Conservation (phyloP, 129 eudicot genomes). For the Logfia minima region DNA sequence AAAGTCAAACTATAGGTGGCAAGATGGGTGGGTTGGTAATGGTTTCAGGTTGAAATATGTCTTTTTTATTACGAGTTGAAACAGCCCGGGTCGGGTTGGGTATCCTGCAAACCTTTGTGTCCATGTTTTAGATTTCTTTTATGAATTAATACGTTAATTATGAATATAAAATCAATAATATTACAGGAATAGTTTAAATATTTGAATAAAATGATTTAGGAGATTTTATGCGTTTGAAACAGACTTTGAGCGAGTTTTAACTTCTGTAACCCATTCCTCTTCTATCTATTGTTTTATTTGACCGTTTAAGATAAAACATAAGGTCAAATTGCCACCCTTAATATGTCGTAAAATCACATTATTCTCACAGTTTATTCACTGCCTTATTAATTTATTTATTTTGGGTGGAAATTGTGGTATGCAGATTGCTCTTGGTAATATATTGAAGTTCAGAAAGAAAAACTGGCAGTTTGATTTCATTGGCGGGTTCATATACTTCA, state of each 20-base stretch:
- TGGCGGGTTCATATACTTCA: constrained; percentile 92
- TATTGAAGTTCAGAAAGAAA: constrained; percentile 89
- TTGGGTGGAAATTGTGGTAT: constrained; percentile 10
- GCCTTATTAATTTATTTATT: background rate
- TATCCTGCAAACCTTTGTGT: too few species aligned
- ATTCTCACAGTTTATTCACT: background rate
- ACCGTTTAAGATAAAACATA: background rate
- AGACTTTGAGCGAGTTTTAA: background rate
- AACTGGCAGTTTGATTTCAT: constrained; percentile 98
- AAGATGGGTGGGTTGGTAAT: background rate
- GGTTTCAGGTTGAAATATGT: background rate
- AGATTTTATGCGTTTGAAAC: background rate
- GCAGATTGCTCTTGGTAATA: constrained; percentile 94
- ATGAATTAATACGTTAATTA: background rate
- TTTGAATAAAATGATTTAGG: background rate
- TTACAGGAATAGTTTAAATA: background rate
- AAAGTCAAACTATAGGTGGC: background rate
- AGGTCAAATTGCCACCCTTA: background rate
- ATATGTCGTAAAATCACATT: background rate
- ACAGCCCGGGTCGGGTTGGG: background rate
- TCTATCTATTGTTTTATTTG: background rate
- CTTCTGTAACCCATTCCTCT: background rate
- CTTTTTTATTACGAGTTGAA: background rate
- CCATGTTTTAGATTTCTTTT: too few species aligned
- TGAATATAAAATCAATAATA: background rate